phyloP scores from a whole-genome alignment of 2,329 filamentous ascomycete genomes.

The Ilyonectria robusta region DNA sequence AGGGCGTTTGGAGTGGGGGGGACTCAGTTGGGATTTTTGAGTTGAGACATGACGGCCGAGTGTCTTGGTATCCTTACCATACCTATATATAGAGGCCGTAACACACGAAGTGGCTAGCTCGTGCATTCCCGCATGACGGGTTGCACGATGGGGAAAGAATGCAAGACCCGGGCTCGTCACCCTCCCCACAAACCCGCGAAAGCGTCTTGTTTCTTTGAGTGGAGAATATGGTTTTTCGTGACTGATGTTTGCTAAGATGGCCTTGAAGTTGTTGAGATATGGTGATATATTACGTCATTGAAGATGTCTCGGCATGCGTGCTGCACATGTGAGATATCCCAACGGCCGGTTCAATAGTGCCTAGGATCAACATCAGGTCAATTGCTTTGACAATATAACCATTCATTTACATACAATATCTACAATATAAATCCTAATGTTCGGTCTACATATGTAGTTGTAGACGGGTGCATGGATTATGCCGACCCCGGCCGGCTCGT shows the following conservation, averaged over 20 bases:
- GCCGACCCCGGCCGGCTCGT: not conserved
- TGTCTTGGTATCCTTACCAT: constrained; percentile 29
- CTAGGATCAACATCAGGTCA: too few relatives aligned
- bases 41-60: constrained; percentile 21
- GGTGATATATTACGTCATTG: not conserved
- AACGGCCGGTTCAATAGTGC: too few relatives aligned
- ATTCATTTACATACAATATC: not conserved
- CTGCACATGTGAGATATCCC: too few relatives aligned
- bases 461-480: not conserved
- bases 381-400: too few relatives aligned
- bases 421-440: not conserved
- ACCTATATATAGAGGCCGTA: constrained; percentile 45
- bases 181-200: constrained; percentile 31
- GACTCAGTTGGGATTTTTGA: constrained; percentile 17
- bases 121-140: constrained; percentile 37
- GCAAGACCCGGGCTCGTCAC: constrained; percentile 38
- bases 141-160: constrained; percentile 40
- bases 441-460: not conserved
- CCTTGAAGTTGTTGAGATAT: too few relatives aligned
- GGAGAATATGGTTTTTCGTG: not conserved
- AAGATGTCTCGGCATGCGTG: not conserved
- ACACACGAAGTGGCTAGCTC: constrained; percentile 34
- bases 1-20: constrained; percentile 45
- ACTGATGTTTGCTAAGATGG: too few relatives aligned
- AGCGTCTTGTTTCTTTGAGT: constrained; percentile 2